Conservation (phyloP, 805 yeast species). For the Nakazawaea holstii region DNA sequence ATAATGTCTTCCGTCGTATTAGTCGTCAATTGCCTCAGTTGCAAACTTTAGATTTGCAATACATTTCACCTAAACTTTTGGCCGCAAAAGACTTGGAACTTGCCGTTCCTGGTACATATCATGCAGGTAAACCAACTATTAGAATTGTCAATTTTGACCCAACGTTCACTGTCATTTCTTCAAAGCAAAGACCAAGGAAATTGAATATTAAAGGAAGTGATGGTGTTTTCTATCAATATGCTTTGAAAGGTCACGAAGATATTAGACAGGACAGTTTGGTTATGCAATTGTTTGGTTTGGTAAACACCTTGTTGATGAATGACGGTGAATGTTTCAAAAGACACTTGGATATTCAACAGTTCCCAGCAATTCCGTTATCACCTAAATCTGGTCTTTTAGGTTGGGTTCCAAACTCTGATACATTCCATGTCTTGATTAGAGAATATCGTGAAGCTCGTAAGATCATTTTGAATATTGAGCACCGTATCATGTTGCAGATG, state of each 20-base stretch:
- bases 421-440: constrained; percentile 87
- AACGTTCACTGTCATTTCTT: constrained; percentile 77
- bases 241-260: constrained; percentile 94
- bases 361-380: constrained; percentile 90
- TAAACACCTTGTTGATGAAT: constrained; percentile 79
- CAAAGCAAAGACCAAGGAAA: constrained; percentile 94
- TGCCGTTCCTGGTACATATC: constrained; percentile 93
- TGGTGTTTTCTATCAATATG: constrained; percentile 82
- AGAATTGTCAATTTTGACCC: constrained; percentile 76
- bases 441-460: constrained; percentile 92
- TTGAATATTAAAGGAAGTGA: constrained; percentile 78
- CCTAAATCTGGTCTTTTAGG: constrained; percentile 96
- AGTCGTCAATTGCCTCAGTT: constrained; percentile 85
- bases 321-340: constrained; percentile 96
- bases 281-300: constrained; percentile 95
- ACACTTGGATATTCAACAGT: constrained; percentile 87
- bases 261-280: constrained; percentile 95
- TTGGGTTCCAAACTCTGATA: constrained; percentile 97
- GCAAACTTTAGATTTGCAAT: constrained; percentile 81
- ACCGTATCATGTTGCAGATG: constrained; percentile 94
- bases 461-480: constrained; percentile 86
- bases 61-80: constrained; percentile 85
- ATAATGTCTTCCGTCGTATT: constrained; percentile 87
- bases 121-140: constrained; percentile 74
- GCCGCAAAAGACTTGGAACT: constrained; percentile 74